These are phyloP conservation scores for Dovyalis caffra DNA, from an alignment of 345 rosid species.

Conservation along the genomic window DNA sequence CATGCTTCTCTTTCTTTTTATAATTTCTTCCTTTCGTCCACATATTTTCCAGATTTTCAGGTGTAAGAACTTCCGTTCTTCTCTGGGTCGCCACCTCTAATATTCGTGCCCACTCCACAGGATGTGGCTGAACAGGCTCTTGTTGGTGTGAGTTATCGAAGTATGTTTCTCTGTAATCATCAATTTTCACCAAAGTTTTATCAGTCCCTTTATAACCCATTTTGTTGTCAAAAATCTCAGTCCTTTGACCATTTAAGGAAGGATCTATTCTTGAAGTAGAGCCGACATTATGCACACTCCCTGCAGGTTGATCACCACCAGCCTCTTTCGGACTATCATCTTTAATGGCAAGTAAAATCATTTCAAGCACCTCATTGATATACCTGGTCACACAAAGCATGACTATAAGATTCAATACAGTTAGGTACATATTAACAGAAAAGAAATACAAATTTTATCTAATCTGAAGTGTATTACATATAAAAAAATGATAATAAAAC, in stretches of 20 bases:
- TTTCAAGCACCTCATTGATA: constrained; percentile 86
- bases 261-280: constrained; percentile 29
- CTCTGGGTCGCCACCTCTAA: constrained; percentile 87
- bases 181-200: constrained; percentile 33
- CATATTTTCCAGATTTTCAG: constrained; percentile 98
- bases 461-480: background rate
- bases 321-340: constrained; percentile 42
- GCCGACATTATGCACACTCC: constrained; percentile 31
- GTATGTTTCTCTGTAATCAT: constrained; percentile 29
- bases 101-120: constrained; percentile 76
- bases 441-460: background rate
- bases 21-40: constrained; percentile 97
- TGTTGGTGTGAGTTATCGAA: constrained; percentile 30
- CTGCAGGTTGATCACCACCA: constrained; percentile 43
- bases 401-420: background rate
- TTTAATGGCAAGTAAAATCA: constrained; percentile 52
- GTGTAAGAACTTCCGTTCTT: constrained; percentile 91
- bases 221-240: background rate
- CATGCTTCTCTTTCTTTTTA: constrained; percentile 75
- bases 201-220: constrained; percentile 30
- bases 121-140: constrained; percentile 40
- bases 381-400: constrained; percentile 43
- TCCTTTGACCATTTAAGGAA: constrained; percentile 25
- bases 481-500: background rate
- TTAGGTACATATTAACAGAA: background rate